Percentiles rank a stretch among this genome's conserved stretches.
These are phyloP conservation scores for Suillus subluteus DNA, from an alignment of 768 basidiomycete species.

Conservation along the genomic window DNA sequence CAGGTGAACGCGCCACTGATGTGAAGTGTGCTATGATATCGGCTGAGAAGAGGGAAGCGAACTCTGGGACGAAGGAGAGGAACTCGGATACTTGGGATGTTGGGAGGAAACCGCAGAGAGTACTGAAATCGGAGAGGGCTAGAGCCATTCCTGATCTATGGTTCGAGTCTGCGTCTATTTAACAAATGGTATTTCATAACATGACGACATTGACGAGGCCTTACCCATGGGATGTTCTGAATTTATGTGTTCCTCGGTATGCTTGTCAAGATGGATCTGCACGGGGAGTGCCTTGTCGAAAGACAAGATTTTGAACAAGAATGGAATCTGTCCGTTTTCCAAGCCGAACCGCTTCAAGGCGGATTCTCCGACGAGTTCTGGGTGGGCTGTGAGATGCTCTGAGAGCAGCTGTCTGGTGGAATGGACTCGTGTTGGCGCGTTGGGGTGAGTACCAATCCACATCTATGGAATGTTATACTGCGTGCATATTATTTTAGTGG, in stretches of 20 bases:
- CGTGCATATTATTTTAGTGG: neutral
- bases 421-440: constrained; percentile 43
- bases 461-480: constrained; percentile 36
- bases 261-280: constrained; percentile 61
- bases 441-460: constrained; percentile 68
- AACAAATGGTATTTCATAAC: too few relatives aligned
- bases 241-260: constrained; percentile 46
- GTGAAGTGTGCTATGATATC: constrained; percentile 1
- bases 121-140: constrained; percentile 45
- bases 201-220: neutral
- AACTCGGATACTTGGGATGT: constrained; percentile 3
- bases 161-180: constrained; percentile 47
- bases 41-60: constrained; percentile 9
- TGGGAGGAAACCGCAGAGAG: constrained; percentile 22
- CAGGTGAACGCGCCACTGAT: neutral
- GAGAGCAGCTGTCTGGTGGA: constrained; percentile 28
- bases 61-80: constrained; percentile 12
- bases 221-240: constrained; percentile 39
- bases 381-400: constrained; percentile 38
- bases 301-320: constrained; percentile 60
- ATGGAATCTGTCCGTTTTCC: constrained; percentile 44
- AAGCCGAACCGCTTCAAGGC: constrained; percentile 28
- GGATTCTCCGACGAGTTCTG: constrained; percentile 42
- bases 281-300: constrained; percentile 59
- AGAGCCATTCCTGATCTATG: constrained; percentile 67